Base-by-base conservation (phyloP, 2,329 filamentous ascomycete species). In the Xylaria arbuscula region DNA sequence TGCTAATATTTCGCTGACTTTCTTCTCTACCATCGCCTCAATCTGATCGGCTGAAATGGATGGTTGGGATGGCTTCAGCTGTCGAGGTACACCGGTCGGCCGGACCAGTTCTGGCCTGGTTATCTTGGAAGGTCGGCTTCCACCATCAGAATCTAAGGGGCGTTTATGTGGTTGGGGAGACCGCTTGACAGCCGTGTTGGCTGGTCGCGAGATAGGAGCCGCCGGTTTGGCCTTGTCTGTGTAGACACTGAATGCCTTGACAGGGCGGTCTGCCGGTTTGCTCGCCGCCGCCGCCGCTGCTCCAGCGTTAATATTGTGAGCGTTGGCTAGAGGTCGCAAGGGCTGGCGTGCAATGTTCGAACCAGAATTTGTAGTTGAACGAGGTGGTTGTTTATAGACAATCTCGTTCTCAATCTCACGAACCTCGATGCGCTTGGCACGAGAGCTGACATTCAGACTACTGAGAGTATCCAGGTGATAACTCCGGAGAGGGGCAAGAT, bases 381-480 rank as follows among this genome's bases (percentile, higher is more conserved):
- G 86, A 34, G 91, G 89, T 64, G 88, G 87, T 62, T 92, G 90
- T 77, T 92, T 93, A 83, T 93, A 97, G 48, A 97, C 90, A 3
- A 97, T 91, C 77, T 98, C 94, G 76, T 98, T 98, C 80, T 98
- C 95, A 66, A 97, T 93, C 79, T 98, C 96, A 59, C 93, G 91
- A 11, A 97, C 92, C 79, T 98, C 95, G 73, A 98, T 98, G 76
- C 97, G 93, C 84, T 98, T 98, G 28, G 95, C 97, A 11, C 95
- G 88, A 60, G 96, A 98, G 76, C 94, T 96, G 76, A 98, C 96
- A 77, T 97, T 98, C 62, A 98, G 83, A 70, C 94, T 97, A 80
- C 93, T 97, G 6, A 98, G 85, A 0, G 95, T 98, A 78, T 98
- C 95, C 47, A 97, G 86, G 76, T 98, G 95, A 78, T 97, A 98